Evolutionary conservation across 2,329 filamentous ascomycete genomes (phyloP).

Genomic region (Monosporascus cannonballus): DNA sequence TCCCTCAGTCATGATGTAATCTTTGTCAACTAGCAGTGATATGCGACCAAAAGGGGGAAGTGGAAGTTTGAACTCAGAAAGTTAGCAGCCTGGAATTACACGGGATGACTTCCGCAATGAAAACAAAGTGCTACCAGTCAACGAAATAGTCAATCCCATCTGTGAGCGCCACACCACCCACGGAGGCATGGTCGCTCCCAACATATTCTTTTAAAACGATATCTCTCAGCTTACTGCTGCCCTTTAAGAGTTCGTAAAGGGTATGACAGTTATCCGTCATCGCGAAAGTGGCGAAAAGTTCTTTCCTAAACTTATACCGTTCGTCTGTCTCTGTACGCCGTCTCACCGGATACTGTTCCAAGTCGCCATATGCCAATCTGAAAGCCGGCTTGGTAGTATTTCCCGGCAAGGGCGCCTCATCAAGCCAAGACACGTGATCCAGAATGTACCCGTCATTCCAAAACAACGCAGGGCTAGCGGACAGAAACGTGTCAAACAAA

Average conservation of each 20-base stretch:
- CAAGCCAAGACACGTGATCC: conserved; percentile 7
- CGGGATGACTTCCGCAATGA: no score
- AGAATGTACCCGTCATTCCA: conserved; percentile 15
- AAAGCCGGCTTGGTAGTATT: conserved; percentile 11
- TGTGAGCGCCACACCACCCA: conserved; percentile 14
- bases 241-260: conserved; percentile 10
- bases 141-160: conserved; percentile 20
- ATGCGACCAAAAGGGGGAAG: no score
- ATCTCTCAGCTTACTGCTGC: conserved; percentile 12
- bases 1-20: no score
- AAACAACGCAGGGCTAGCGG: conserved; percentile 16
- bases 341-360: conserved; percentile 13
- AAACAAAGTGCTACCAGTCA: conserved; percentile 9
- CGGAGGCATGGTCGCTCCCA: conserved; percentile 16
- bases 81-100: no score
- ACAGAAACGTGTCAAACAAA: conserved; percentile 20
- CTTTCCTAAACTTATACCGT: conserved; percentile 9
- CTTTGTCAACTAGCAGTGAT: no score
- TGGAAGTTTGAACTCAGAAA: no score
- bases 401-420: conserved; percentile 2
- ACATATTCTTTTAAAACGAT: conserved; percentile 17
- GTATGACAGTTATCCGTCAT: conserved; percentile 14
- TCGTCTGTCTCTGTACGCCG: conserved; percentile 16
- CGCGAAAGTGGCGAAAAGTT: conserved; percentile 6
- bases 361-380: conserved; percentile 13